phyloP scores from a whole-genome alignment of 495 filamentous ascomycete genomes.

The Penicillium coprophilum region DNA sequence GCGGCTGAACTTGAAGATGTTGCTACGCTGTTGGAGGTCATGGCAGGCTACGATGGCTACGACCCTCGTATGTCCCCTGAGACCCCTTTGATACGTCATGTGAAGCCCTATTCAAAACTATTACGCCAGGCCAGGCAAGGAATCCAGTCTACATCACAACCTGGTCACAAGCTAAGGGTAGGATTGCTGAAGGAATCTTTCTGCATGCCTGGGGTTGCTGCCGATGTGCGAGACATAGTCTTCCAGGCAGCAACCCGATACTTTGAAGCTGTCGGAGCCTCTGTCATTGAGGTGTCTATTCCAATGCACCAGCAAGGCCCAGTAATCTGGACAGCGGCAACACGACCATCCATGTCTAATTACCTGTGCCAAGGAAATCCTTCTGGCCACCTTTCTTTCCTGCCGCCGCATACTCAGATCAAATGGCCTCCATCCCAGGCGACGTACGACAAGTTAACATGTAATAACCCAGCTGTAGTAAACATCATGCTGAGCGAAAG shows the following conservation, averaged over 20 bases:
- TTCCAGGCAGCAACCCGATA: conserved; percentile 35
- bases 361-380: conserved; percentile 32
- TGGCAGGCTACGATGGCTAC: conserved; percentile 55
- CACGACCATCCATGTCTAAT: conserved; percentile 34
- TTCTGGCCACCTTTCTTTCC: conserved; percentile 28
- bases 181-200: conserved; percentile 52
- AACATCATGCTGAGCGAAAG: conserved; percentile 34
- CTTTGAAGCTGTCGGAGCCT: conserved; percentile 48
- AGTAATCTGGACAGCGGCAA: conserved; percentile 49
- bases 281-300: conserved; percentile 49
- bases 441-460: conserved; percentile 34
- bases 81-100: conserved; percentile 34
- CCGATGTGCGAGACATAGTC: conserved; percentile 42
- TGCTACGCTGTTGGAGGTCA: conserved; percentile 50
- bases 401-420: conserved; percentile 22
- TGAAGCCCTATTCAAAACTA: conserved; percentile 23
- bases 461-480: conserved; percentile 32
- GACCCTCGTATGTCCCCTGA: conserved; percentile 51
- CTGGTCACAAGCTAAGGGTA: conserved; percentile 32
- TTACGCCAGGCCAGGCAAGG: conserved; percentile 32
- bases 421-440: conserved; percentile 30
- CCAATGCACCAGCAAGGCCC: conserved; percentile 47
- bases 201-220: conserved; percentile 37
- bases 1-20: conserved; percentile 49
- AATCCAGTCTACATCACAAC: neutral